phyloP scores from a whole-genome alignment of 352 stramenopile species.

The Pythium plurisporium region DNA sequence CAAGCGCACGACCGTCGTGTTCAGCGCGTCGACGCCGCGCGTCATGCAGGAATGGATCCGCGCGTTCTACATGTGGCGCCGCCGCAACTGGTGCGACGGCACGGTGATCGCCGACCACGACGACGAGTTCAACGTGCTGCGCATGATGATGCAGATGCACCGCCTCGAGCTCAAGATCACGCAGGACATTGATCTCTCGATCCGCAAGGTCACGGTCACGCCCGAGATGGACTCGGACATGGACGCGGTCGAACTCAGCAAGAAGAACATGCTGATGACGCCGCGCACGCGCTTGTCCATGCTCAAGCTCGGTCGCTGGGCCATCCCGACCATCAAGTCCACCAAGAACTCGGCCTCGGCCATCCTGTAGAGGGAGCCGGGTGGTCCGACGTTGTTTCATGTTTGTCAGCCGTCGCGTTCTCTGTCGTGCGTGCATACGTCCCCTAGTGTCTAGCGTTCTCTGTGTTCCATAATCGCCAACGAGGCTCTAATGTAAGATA shows the following conservation, averaged over 20 bases:
- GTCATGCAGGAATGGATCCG: slow-evolving; percentile 56
- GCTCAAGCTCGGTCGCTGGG: slow-evolving; percentile 22
- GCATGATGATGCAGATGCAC: slow-evolving; percentile 66
- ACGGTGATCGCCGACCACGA: slow-evolving; percentile 53
- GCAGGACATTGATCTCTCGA: slow-evolving; percentile 30
- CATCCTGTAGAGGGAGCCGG: no score
- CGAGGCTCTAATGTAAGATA: slow-evolving; percentile 1
- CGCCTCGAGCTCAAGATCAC: slow-evolving; percentile 59
- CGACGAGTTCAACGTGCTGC: slow-evolving; percentile 60
- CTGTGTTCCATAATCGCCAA: neutral
- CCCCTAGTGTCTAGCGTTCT: neutral
- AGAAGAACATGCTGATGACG: slow-evolving; percentile 26
- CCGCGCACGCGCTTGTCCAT: slow-evolving; percentile 23
- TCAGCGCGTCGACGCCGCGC: slow-evolving; percentile 50
- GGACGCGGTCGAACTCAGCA: slow-evolving; percentile 12
- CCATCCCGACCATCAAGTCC: slow-evolving; percentile 13
- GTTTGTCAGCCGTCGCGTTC: neutral
- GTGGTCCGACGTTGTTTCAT: neutral
- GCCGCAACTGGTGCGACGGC: slow-evolving; percentile 72
- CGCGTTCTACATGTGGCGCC: slow-evolving; percentile 69
- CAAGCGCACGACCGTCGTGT: slow-evolving; percentile 42
- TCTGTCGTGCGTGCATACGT: neutral
- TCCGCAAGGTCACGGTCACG: slow-evolving; percentile 49
- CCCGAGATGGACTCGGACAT: slow-evolving; percentile 25
- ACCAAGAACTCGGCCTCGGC: slow-evolving; percentile 15